These are phyloP conservation scores for Agrocybe praecox DNA, from an alignment of 768 basidiomycete species.

Conservation along the genomic window DNA sequence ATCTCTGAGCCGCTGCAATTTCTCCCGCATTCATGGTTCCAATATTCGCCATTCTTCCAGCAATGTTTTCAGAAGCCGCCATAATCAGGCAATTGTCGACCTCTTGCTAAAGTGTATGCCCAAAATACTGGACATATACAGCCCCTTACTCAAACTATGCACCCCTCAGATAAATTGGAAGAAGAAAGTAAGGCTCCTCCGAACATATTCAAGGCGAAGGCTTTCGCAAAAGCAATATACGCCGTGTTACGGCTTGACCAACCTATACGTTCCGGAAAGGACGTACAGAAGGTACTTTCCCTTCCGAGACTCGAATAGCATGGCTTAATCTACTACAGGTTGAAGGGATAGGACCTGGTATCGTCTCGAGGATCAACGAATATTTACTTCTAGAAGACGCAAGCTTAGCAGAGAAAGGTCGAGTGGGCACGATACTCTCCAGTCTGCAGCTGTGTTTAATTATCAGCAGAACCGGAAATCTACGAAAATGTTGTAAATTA, in stretches of 20 bases:
- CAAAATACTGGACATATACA: background rate
- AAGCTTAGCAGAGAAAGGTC: slow-evolving; percentile 22
- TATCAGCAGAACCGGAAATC: slow-evolving; percentile 16
- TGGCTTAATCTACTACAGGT: slow-evolving; percentile 21
- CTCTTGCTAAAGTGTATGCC: slow-evolving; percentile 44
- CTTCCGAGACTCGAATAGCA: background rate
- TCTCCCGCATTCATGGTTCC: background rate
- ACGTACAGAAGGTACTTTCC: slow-evolving; percentile 37
- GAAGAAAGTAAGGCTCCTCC: slow-evolving; percentile 35
- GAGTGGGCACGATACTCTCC: background rate
- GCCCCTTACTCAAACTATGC: too few relatives aligned
- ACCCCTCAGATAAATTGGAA: slow-evolving; percentile 40
- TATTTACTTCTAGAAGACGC: slow-evolving; percentile 19
- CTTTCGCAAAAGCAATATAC: slow-evolving; percentile 51
- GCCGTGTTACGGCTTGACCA: slow-evolving; percentile 39
- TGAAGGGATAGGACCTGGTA: slow-evolving; percentile 41
- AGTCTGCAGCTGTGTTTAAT: background rate
- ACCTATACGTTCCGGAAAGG: slow-evolving; percentile 45
- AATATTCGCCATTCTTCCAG: slow-evolving; percentile 2
- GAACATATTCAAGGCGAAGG: slow-evolving; percentile 53
- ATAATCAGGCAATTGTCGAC: slow-evolving; percentile 30
- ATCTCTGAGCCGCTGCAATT: slow-evolving; percentile 13
- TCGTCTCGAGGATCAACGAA: slow-evolving; percentile 47
- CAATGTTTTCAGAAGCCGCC: slow-evolving; percentile 7
- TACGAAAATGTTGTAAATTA: slow-evolving; percentile 26